Evolutionary conservation across 495 filamentous ascomycete genomes (phyloP), one percentile per base, ranked within the genome.

Genomic region (Penicillium bovifimosum): DNA sequence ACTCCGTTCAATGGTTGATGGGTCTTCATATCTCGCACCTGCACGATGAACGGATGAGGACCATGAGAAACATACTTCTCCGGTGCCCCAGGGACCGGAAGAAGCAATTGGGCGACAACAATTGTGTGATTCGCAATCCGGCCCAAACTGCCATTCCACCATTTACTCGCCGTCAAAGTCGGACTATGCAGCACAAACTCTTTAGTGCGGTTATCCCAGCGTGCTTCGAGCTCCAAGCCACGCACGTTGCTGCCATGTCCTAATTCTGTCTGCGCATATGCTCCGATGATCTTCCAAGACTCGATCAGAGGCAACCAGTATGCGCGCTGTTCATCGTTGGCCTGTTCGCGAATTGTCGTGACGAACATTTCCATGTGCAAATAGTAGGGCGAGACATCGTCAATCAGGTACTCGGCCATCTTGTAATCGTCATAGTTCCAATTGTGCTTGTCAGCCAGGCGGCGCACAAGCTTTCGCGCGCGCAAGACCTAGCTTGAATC

Each of bases 111-210:
- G 1, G 75, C 75, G 8, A 77, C 68, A 3, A 76, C 72, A 50
- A 76, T 73, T 7, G 73, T 66, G 55, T 75, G 57, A 16, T 68
- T 68, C 2, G 75, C 74, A 14, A 71, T 71, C 0, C 72, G 60
- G 1, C 76, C 76, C 53, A 78, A 59, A 9, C 65, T 61, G 5
- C 76, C 76, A 57, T 77, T 76, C 76, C 75, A 77, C 73, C 74
- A 77, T 58, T 79, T 79, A 42, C 69, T 74, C 2, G 75, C 69
- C 3, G 74, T 77, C 9, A 79, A 50, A 5, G 68, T 68, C 32
- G 75, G 75, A 34, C 72, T 76, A 50, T 77, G 74, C 4, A 79
- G 52, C 10, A 70, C 61, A 46, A 79, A 79, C 38, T 76, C 70
- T 42, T 70, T 67, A 5, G 61, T 62, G 26, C 46, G 51, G 9